A percentile compares a stretch with the other conserved stretches of the same genome.
Conservation (phyloP, 164 flowering plant genomes). For the Echeveria elegans region DNA sequence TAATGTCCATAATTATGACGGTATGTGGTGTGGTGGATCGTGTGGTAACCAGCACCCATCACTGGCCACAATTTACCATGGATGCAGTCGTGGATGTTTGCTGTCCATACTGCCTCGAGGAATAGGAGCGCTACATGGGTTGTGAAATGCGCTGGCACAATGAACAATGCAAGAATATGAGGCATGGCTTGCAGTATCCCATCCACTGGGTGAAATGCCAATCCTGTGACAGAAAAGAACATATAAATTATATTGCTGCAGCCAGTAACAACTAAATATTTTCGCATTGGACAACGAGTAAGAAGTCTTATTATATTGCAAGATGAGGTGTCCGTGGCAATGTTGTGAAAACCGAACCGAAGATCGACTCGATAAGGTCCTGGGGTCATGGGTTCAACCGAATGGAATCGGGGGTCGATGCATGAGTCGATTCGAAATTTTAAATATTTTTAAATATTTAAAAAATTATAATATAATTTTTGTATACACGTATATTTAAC, state of each 20-base stretch:
- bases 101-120: constrained; percentile 82
- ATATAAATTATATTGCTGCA: not conserved
- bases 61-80: constrained; percentile 59
- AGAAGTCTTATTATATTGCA: too few relatives aligned
- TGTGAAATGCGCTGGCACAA: constrained; percentile 70
- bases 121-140: constrained; percentile 67
- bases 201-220: constrained; percentile 94
- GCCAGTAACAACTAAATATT: not conserved
- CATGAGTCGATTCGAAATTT: too few relatives aligned
- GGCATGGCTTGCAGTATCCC: constrained; percentile 92
- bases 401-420: too few relatives aligned
- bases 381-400: too few relatives aligned
- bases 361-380: too few relatives aligned
- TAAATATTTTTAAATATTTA: too few relatives aligned
- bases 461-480: too few relatives aligned
- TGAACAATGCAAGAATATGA: constrained; percentile 68
- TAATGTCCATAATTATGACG: constrained; percentile 92
- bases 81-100: constrained; percentile 93
- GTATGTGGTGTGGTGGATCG: constrained; percentile 93
- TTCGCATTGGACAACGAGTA: not conserved
- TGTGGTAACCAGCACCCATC: constrained; percentile 72
- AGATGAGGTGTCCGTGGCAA: too few relatives aligned
- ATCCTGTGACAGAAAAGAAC: constrained; percentile 32
- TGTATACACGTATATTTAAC: too few relatives aligned
- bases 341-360: too few relatives aligned